Base-by-base conservation (phyloP, 495 filamentous ascomycete species). In the Tuber melanosporum region DNA sequence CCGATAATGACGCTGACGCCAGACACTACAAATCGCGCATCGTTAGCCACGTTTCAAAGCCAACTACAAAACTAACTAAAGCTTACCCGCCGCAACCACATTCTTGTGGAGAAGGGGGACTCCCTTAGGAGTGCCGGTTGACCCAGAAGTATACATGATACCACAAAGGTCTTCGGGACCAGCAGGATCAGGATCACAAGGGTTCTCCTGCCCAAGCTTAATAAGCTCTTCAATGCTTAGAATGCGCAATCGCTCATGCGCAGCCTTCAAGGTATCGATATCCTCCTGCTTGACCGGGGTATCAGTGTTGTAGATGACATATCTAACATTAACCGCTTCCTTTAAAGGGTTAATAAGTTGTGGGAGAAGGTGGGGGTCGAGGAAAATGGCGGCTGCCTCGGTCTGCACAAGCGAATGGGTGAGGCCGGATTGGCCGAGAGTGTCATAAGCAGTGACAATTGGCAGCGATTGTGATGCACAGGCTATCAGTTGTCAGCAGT, bases 111-210 rank as follows among this genome's bases (percentile, higher is more conserved):
- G 95, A 79, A 99, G 85, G 45, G 94, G 90, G 43, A 99, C 95
- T 85, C 95, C 95, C 88, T 98, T 99, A 49, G 95, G 95, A 0
- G 94, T 89, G 72, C 95, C 95, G 7, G 95, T 99, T n/a, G 95
- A 97, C 69, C 95, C 95, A 45, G 95, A 98, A 3, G 95, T 99
- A 87, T 98, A 99, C 95, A 99, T 99, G 85, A 99, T 97, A 84
- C 95, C 97, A 88, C 92, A 95, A 19, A 99, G 89, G 84, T 97
- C 95, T 72, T 97, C 93, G 3, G 93, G 88, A 42, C 87, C 85
- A 5, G 95, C 94, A 57, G 94, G 92, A 26, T 93, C 90, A 26
- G 93, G 89, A 14, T 98, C 94, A 70, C 90, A 89, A 14, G 89
- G 90, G 83, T 96, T 95, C 77, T 93, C 90, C 84, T 94, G 89